These are phyloP conservation scores for Trypanosomatidae sp. DNA, from an alignment of 208 protist genomes.

Conservation along the genomic window DNA sequence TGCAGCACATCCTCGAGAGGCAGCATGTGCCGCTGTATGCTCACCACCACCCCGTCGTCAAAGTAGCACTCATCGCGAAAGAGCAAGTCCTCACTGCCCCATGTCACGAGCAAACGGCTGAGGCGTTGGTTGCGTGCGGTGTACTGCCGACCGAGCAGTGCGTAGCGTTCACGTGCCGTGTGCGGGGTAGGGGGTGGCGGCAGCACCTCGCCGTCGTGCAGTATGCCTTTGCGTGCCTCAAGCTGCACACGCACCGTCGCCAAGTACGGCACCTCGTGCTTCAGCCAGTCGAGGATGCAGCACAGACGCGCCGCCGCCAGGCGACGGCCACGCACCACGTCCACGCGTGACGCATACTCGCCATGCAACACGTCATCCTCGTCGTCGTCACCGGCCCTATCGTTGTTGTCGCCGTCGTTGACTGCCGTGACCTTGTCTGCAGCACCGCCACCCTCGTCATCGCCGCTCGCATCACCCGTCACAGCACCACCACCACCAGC, in stretches of 20 bases:
- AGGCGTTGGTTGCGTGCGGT: conserved; percentile 75
- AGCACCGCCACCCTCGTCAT: no score
- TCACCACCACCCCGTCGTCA: conserved; percentile 63
- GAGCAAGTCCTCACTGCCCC: conserved; percentile 45
- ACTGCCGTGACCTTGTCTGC: no score
- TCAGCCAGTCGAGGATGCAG: conserved; percentile 45
- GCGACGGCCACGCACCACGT: conserved; percentile 40
- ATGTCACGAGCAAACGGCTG: conserved; percentile 48
- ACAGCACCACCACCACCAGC: no score
- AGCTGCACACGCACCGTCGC: conserved; percentile 32
- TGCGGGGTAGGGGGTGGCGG: conserved; percentile 25
- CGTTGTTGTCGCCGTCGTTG: no score
- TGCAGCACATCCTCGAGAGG: conserved; percentile 43
- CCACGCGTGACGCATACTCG: no score
- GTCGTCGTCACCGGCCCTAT: no score
- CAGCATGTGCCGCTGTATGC: conserved; percentile 63
- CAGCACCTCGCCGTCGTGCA: conserved; percentile 67
- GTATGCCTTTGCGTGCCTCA: conserved; percentile 63
- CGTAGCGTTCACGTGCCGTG: conserved; percentile 30
- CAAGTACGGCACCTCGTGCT: conserved; percentile 17
- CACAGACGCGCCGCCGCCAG: conserved; percentile 48
- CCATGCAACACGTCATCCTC: no score
- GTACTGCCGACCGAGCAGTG: conserved; percentile 42
- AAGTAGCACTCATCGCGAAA: conserved; percentile 69
- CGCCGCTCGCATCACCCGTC: no score